Evolutionary conservation across 257 asterid genomes (phyloP), one percentile per base, ranked within the genome.

Genomic region (Capsicum pubescens): DNA sequence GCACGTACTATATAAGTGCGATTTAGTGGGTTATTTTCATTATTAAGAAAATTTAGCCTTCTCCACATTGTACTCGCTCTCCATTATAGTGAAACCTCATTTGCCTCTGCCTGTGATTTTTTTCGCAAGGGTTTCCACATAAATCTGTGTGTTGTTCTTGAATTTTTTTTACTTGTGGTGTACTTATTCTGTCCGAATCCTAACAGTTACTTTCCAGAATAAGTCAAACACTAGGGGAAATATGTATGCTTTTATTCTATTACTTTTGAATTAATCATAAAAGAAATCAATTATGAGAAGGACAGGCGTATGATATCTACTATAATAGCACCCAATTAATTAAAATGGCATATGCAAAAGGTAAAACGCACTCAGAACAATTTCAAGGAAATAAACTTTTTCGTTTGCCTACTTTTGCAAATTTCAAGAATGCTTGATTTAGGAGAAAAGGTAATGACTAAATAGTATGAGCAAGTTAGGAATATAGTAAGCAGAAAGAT

Each of bases 341-440:
- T 26, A 54, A 76, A 8, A 52, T 0, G 63, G 81, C 14, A 76
- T 52, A 63, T 76, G 21, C 0, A 76, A 76, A 52, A 76, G 63
- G 48, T 1, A 2, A 0, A 26, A 16, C n/a, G 60, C 81, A 26
- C 63, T 52, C 63, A 21, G 44, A 74, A 52, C 13, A 21, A 50
- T 50, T 76, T 60, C 46, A 52, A 12, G 0, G 63, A 13, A 76
- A 21, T 11, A 13, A 52, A 5, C 15, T 52, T 76, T 52, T 26
- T 4, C 59, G 11, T 52, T 74, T 74, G 61, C n/a, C 80, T 19
- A 19, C 80, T 74, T 50, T 76, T 76, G 81, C 81, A 3, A 21
- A 14, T 74, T 48, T 79, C 63, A 66, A 84, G 12, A 84, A 67
- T 84, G 54, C 86, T 84, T 79, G 71, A 72, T 50, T 52, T 72